Percentiles rank a stretch among this genome's conserved stretches.
phyloP scores from a whole-genome alignment of 2,329 filamentous ascomycete genomes.

The Verticillium zaregamsianum region DNA sequence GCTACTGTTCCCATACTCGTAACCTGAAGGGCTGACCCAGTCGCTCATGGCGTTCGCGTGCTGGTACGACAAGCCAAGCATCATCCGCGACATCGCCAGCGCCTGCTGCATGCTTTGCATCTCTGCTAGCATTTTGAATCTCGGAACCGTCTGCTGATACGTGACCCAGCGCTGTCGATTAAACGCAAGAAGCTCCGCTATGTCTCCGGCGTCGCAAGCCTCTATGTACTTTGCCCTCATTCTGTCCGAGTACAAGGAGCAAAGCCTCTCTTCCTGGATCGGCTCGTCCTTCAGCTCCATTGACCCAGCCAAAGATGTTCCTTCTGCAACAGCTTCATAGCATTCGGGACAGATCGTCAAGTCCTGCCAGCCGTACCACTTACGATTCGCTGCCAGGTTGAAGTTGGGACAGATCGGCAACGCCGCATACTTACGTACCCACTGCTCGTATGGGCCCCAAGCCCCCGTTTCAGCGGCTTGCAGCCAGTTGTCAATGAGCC shows the following conservation, averaged over 20 bases:
- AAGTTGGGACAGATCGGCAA: slow-evolving; percentile 7
- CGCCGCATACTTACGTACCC: slow-evolving; percentile 18
- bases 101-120: slow-evolving; percentile 12
- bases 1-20: slow-evolving; percentile 27
- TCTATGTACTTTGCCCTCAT: slow-evolving; percentile 11
- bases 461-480: slow-evolving; percentile 27
- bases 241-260: slow-evolving; percentile 11
- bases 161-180: slow-evolving; percentile 3
- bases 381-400: background rate
- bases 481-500: slow-evolving; percentile 19
- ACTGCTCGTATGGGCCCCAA: slow-evolving; percentile 22
- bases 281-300: slow-evolving; percentile 4
- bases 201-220: slow-evolving; percentile 5
- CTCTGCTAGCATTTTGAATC: slow-evolving; percentile 3
- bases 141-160: slow-evolving; percentile 9
- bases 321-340: slow-evolving; percentile 8
- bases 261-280: slow-evolving; percentile 5
- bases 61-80: slow-evolving; percentile 5
- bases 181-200: slow-evolving; percentile 1
- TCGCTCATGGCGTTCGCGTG: slow-evolving; percentile 27
- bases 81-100: slow-evolving; percentile 15
- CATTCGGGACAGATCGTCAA: slow-evolving; percentile 12
- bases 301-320: background rate
- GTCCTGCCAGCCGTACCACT: slow-evolving; percentile 14
- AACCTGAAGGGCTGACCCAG: slow-evolving; percentile 7